phyloP scores from a whole-genome alignment of 805 yeast species.

The fission yeast (Schizosaccharomyces pombe) region DNA sequence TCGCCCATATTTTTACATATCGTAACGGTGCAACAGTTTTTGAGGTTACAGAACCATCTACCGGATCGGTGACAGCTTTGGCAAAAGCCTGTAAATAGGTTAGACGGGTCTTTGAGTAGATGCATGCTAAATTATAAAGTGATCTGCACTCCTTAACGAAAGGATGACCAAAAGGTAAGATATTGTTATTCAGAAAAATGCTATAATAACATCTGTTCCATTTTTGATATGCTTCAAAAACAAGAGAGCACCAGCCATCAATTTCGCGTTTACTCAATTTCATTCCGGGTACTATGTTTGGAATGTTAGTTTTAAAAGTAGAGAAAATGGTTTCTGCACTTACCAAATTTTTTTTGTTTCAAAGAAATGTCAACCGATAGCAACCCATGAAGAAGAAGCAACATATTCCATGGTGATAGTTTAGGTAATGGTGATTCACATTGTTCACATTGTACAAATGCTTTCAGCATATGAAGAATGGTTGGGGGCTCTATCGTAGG shows the following conservation, averaged over 20 bases:
- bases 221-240: not conserved
- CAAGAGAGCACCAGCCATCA: not conserved
- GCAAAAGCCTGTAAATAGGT: not conserved
- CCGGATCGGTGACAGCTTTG: not conserved
- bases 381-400: not conserved
- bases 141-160: not conserved
- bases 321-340: no score
- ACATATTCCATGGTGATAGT: not conserved
- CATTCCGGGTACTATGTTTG: not conserved
- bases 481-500: not conserved
- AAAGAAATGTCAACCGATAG: not conserved
- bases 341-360: not conserved
- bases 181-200: not conserved
- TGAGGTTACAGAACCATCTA: not conserved
- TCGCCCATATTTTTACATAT: not conserved
- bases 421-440: not conserved
- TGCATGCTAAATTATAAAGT: not conserved
- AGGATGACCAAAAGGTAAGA: not conserved
- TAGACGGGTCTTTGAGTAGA: not conserved
- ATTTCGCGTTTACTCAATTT: not conserved
- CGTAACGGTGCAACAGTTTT: not conserved
- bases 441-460: not conserved
- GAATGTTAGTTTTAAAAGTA: no score
- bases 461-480: not conserved
- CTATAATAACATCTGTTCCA: not conserved